These are phyloP conservation scores for Cladosporium sp. DNA, from an alignment of 2,329 filamentous ascomycete genomes.

Conservation along the genomic window DNA sequence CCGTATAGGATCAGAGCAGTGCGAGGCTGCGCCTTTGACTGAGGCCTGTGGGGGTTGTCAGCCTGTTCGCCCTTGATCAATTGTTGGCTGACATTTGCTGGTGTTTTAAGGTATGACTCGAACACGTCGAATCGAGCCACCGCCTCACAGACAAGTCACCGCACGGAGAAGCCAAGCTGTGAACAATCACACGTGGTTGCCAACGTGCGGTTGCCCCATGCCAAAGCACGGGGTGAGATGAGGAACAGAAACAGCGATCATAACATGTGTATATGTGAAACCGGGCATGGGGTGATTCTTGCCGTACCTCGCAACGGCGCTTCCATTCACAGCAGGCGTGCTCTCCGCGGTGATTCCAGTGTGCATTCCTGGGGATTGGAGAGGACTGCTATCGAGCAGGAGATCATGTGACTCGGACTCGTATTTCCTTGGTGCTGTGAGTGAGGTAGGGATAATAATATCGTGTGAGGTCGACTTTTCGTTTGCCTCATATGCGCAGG, in stretches of 20 bases:
- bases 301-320: constrained; percentile 7
- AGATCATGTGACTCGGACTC: not conserved
- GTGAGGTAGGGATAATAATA: too few species aligned
- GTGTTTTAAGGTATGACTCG: too few species aligned
- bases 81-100: not conserved
- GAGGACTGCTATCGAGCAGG: not conserved
- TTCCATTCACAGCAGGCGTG: constrained; percentile 2
- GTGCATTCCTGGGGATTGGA: not conserved
- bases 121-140: too few species aligned
- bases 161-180: too few species aligned
- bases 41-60: constrained; percentile 8
- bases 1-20: constrained; percentile 77
- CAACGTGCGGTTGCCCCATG: too few species aligned
- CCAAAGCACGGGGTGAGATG: too few species aligned
- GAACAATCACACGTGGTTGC: too few species aligned
- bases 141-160: too few species aligned
- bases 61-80: constrained; percentile 2
- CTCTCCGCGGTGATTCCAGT: not conserved
- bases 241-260: too few species aligned
- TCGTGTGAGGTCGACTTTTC: constrained; percentile 9
- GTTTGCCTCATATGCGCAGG: constrained; percentile 7
- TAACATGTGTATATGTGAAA: too few species aligned
- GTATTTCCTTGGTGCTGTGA: too few species aligned
- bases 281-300: constrained; percentile 1
- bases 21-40: constrained; percentile 22